Percentiles rank a stretch among this genome's conserved stretches.
These are phyloP conservation scores for Hypsizygus ulmarius DNA, from an alignment of 1,284 basidiomycete species.

Conservation along the genomic window DNA sequence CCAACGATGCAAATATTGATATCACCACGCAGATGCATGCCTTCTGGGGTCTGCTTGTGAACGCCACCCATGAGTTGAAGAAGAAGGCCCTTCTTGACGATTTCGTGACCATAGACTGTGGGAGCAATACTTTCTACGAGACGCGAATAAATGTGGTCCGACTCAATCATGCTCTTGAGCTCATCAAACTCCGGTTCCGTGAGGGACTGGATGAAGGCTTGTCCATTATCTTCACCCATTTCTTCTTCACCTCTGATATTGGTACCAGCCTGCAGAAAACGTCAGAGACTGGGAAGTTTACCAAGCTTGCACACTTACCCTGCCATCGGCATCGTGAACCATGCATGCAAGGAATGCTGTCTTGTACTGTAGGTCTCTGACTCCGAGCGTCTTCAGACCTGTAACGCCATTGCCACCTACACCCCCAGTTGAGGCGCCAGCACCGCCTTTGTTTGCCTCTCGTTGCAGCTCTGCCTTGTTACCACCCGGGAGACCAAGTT, in stretches of 20 bases:
- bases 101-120: slow-evolving; percentile 97
- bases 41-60: slow-evolving; percentile 95
- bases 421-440: slow-evolving; percentile 58
- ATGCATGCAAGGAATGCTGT: slow-evolving; percentile 98
- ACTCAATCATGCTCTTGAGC: slow-evolving; percentile 90
- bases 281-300: not conserved
- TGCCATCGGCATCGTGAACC: slow-evolving; percentile 88
- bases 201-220: slow-evolving; percentile 83
- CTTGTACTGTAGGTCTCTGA: slow-evolving; percentile 96
- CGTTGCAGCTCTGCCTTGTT: slow-evolving; percentile 90
- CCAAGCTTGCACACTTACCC: slow-evolving; percentile 49
- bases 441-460: slow-evolving; percentile 71
- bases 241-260: slow-evolving; percentile 89
- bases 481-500: slow-evolving; percentile 93
- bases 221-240: slow-evolving; percentile 69
- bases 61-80: slow-evolving; percentile 99
- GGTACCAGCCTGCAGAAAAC: slow-evolving; percentile 57
- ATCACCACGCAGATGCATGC: slow-evolving; percentile 96
- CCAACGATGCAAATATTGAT: slow-evolving; percentile 99
- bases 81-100: slow-evolving; percentile 98
- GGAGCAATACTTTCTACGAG: slow-evolving; percentile 96
- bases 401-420: slow-evolving; percentile 88
- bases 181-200: slow-evolving; percentile 96
- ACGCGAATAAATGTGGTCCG: slow-evolving; percentile 91
- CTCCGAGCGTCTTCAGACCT: slow-evolving; percentile 92